Percentiles rank a stretch among this genome's conserved stretches.
Evolutionary conservation across 106 monocot genomes (phyloP).

Genomic region (Triglochin maritima): DNA sequence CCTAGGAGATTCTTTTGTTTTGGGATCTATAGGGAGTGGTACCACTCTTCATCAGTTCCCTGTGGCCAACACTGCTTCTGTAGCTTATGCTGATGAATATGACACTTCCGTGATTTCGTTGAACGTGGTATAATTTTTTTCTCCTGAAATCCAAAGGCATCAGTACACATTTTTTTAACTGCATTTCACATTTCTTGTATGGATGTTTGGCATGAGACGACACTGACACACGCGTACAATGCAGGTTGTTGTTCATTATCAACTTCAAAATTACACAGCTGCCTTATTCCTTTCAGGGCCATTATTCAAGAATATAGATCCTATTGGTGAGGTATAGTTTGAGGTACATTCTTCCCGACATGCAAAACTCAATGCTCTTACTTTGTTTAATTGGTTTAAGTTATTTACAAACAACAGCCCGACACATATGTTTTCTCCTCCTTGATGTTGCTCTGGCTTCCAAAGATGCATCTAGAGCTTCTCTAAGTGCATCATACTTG

Average conservation of each 20-base stretch:
- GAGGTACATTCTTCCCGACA: not conserved
- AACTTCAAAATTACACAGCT: not conserved
- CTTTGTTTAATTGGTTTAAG: not conserved
- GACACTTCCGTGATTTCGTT: not conserved
- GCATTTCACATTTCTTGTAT: not conserved
- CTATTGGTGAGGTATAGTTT: not conserved
- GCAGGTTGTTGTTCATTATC: not conserved
- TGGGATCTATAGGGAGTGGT: not conserved
- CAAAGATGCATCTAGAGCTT: not conserved
- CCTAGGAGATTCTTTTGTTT: not conserved
- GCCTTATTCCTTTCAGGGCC: not conserved
- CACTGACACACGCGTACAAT: not conserved
- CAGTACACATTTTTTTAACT: no score
- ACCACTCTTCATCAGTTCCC: not conserved
- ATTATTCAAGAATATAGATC: not conserved
- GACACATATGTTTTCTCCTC: not conserved
- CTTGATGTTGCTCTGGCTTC: not conserved
- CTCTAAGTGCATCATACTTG: not conserved
- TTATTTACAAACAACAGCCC: not conserved
- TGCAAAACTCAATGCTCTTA: not conserved
- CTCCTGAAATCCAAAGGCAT: no score
- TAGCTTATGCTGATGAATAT: not conserved
- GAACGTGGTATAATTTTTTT: not conserved
- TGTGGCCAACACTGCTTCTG: not conserved
- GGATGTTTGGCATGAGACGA: not conserved